Evolutionary conservation across 2,329 filamentous ascomycete genomes (phyloP).

Genomic region (Fusarium piperis): DNA sequence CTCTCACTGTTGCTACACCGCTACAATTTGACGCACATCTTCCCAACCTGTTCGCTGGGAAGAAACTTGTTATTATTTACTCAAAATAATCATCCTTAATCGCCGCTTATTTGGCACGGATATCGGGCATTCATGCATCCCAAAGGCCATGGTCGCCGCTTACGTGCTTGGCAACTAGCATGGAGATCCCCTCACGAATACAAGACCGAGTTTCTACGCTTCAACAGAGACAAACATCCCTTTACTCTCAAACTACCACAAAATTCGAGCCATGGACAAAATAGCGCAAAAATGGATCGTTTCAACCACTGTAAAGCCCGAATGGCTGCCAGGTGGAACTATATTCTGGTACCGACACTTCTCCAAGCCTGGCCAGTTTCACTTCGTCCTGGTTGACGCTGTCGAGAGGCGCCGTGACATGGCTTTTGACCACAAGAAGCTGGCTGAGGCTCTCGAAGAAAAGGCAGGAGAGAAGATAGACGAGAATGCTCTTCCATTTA

Average conservation of each 20-base stretch:
- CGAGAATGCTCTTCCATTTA: constrained; percentile 30
- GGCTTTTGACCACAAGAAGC: constrained; percentile 38
- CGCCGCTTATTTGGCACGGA: not conserved
- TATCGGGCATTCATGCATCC: not conserved
- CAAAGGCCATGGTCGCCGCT: not conserved
- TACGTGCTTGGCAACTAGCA: not conserved
- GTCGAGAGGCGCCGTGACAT: constrained; percentile 4
- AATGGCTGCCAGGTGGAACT: constrained; percentile 34
- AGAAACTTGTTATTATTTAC: not conserved
- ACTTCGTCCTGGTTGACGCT: constrained; percentile 38
- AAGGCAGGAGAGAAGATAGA: constrained; percentile 14
- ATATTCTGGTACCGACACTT: constrained; percentile 42
- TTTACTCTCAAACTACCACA: not conserved
- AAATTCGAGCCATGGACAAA: not conserved
- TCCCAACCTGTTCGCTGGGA: not conserved
- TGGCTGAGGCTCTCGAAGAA: constrained; percentile 28
- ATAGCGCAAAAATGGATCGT: constrained; percentile 8
- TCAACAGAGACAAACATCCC: not conserved
- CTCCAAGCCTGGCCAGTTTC: constrained; percentile 7
- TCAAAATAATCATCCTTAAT: not conserved
- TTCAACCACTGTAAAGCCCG: constrained; percentile 28
- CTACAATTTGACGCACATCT: not conserved
- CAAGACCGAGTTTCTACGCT: not conserved
- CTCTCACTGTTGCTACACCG: not conserved
- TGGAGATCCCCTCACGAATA: not conserved